A percentile compares a stretch with the other conserved stretches of the same genome.
Evolutionary conservation across 768 basidiomycete species (phyloP).

Genomic region (Russula vinacea): DNA sequence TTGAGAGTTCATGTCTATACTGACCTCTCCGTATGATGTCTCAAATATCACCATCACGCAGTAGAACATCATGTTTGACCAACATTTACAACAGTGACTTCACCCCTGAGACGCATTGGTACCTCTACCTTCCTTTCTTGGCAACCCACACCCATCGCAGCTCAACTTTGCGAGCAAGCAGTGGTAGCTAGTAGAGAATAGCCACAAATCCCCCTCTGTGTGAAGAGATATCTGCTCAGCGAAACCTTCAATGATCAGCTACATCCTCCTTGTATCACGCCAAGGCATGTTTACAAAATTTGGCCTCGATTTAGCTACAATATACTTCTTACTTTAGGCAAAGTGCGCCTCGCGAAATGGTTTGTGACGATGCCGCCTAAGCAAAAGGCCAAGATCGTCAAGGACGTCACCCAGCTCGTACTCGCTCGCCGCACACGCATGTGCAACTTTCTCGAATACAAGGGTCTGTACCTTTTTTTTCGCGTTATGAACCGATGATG

Average conservation of each 20-base stretch:
- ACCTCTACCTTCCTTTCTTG: background rate
- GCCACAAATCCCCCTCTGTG: background rate
- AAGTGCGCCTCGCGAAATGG: constrained; percentile 95
- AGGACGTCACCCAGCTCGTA: constrained; percentile 92
- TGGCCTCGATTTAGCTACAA: background rate
- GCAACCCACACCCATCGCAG: background rate
- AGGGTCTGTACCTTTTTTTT: constrained; percentile 53
- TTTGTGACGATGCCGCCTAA: constrained; percentile 81
- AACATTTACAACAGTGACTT: no score
- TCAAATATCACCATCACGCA: no score
- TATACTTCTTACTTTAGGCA: constrained; percentile 50
- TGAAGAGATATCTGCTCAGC: background rate
- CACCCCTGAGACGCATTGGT: no score
- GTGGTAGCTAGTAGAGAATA: background rate
- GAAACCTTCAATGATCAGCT: constrained; percentile 66
- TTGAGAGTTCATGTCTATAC: no score
- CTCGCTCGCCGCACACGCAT: constrained; percentile 82
- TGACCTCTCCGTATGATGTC: no score
- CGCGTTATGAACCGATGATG: background rate
- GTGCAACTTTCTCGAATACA: constrained; percentile 98
- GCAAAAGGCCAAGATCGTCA: constrained; percentile 85
- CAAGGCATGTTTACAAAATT: constrained; percentile 53
- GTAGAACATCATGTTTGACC: no score
- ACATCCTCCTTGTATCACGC: constrained; percentile 88
- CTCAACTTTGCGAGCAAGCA: background rate